phyloP scores from a whole-genome alignment of 2,329 filamentous ascomycete genomes.

The Claviceps capensis region DNA sequence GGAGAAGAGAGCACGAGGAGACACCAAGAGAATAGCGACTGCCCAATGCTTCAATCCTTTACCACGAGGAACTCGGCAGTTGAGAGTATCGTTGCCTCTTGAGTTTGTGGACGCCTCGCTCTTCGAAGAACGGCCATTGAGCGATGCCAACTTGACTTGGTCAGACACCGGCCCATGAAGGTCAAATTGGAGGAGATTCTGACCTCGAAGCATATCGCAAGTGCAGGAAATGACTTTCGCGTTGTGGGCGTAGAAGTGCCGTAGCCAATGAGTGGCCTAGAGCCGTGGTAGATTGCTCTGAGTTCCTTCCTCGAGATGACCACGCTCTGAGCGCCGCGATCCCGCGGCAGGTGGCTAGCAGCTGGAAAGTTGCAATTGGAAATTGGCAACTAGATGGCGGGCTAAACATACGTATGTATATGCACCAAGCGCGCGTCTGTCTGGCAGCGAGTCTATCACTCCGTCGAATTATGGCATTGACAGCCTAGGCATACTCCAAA shows the following conservation, averaged over 20 bases:
- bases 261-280: neutral
- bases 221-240: neutral
- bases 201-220: neutral
- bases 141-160: neutral
- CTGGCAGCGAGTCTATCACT: neutral
- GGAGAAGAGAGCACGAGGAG: too few species aligned
- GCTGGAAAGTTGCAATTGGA: neutral
- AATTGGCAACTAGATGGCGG: neutral
- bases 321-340: too few species aligned
- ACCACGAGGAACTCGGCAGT: neutral
- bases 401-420: constrained; percentile 1
- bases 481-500: neutral
- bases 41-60: neutral
- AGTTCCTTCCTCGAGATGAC: neutral
- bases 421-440: neutral
- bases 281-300: neutral
- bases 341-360: constrained; percentile 1
- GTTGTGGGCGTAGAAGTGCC: neutral
- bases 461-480: neutral
- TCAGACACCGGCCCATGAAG: neutral
- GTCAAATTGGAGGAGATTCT: neutral
- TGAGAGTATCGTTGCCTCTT: neutral
- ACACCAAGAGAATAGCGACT: neutral
- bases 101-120: neutral
- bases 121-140: neutral